Base-by-base conservation (phyloP, 2,329 filamentous ascomycete species). In the Colletotrichum endophyticum region DNA sequence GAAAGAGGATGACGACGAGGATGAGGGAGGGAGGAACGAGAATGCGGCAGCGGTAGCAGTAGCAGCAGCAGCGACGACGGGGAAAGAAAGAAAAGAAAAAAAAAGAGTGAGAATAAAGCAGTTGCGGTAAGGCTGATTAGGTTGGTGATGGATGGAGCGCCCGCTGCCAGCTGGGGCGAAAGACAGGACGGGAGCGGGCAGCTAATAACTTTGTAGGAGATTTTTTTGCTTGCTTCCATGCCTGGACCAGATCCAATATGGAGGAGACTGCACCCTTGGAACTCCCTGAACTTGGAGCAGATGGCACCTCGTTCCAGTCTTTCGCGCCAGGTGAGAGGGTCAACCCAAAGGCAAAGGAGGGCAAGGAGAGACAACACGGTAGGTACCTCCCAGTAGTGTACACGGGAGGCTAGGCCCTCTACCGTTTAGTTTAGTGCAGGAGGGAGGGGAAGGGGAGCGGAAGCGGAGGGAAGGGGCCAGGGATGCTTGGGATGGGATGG, bases 111-210 rank as follows among this genome's bases (percentile, higher is more conserved):
- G 66, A 69, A 61, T 72, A 64, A 62, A 67, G 70, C 73, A 39
- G 70, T 68, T 64, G 70, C 22, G 73, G 73, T 76, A 76, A 76
- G 73, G 70, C 70, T 76, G 73, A 73, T 76, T 73, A 76, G 64
- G 73, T 63, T 64, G 70, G 64, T 73, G 72, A 57, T 63, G 66
- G 64, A 76, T 73, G 73, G 70, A 76, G 70, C 64, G 64, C 69
- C 62, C 62, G 56, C 73, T 67, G 70, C 44, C 70, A 72, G 64
- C 64, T 69, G 64, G 73, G 70, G 73, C 70, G 39, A 73, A 19
- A 62, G 73, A 61, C 73, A 59, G 69, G 73, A 73, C 73, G 70
- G 73, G 73, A 69, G 70, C 73, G 73, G 70, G 73, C 73, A 76
- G 73, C 70, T 76, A 73, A 61, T 73, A 66, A 76, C 73, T 76